Base-by-base conservation (phyloP, 106 monocot species). In the Dendrobium officinale region DNA sequence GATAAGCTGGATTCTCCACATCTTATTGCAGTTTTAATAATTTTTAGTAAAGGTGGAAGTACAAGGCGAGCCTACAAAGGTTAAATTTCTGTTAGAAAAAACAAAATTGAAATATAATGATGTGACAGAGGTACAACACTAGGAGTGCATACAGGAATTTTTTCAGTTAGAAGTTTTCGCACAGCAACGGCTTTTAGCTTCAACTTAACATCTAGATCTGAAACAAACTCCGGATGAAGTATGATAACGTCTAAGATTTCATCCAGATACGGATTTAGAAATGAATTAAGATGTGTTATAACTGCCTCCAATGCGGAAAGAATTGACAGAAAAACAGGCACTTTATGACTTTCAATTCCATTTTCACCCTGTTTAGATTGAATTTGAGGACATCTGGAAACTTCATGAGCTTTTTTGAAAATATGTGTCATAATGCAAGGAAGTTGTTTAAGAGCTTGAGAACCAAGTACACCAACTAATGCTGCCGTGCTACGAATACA, bases 181-280 rank as follows among this genome's bases (percentile, higher is more conserved):
- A 99, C 87, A 64, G 77, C 29, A 79, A 55, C 77, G 76, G 92
- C 91, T 83, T 81, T 89, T 20, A 73, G 19, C 48, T 89, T 88
- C 20, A 90, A 73, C 84, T 90, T 99, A 41, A 55, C 33, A 84
- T 99, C 91, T 18, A 67, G 51, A 66, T 85, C 82, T 72, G 72
- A 79, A 79, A 77, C 75, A 92, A 84, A 95, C 20, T 92, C 92
- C 54, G 74, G 83, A 79, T 92, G 89, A 83, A 93, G 88, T 49
- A 99, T 37, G 18, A 95, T 18, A 51, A 99, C 80, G 47, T 94
- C 88, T 55, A 99, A 79, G 49, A 99, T 85, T 73, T 84, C 88
- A 68, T 89, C 88, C 72, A 99, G 86, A 86, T 95, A 99, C 40
- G 98, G 98, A 85, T 85, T 99, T 66, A 95, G 37, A 87, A 95